A percentile compares a stretch with the other conserved stretches of the same genome.
These are phyloP conservation scores for Hyphodiscus hymeniophilus DNA, from an alignment of 495 filamentous ascomycete genomes.

Conservation along the genomic window DNA sequence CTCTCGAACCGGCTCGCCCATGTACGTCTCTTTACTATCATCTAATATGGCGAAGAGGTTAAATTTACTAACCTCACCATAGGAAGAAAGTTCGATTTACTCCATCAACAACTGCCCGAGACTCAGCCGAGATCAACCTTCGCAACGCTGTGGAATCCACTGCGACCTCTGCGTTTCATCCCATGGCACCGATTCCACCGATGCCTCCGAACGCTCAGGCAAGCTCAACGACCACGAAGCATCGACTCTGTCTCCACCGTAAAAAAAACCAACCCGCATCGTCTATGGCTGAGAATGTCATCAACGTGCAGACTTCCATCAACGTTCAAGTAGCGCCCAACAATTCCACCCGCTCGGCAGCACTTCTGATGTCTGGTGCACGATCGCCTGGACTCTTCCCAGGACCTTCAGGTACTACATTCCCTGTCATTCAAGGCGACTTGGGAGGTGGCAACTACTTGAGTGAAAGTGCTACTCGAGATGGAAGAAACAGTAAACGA, in stretches of 20 bases:
- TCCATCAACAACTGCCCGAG: constrained; percentile 14
- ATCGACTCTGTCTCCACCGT: not conserved
- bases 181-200: constrained; percentile 2
- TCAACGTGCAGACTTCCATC: not conserved
- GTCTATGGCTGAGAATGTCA: not conserved
- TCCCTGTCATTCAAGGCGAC: not conserved
- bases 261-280: not conserved
- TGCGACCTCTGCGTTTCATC: not conserved
- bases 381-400: not conserved
- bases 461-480: not conserved
- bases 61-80: not conserved
- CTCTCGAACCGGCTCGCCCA: not conserved
- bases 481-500: not conserved
- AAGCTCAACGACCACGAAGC: not conserved
- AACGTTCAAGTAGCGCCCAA: not conserved
- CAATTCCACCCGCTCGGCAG: not conserved
- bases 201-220: not conserved
- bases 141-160: constrained; percentile 10
- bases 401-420: not conserved
- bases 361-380: constrained; percentile 1
- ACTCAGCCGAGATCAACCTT: constrained; percentile 9
- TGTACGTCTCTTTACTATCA: not conserved
- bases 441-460: not conserved
- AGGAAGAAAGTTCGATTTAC: constrained; percentile 14
- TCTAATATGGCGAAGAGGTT: too few relatives aligned